These are phyloP conservation scores for Phytophthora ramorum DNA, from an alignment of 352 stramenopile species.

Conservation along the genomic window DNA sequence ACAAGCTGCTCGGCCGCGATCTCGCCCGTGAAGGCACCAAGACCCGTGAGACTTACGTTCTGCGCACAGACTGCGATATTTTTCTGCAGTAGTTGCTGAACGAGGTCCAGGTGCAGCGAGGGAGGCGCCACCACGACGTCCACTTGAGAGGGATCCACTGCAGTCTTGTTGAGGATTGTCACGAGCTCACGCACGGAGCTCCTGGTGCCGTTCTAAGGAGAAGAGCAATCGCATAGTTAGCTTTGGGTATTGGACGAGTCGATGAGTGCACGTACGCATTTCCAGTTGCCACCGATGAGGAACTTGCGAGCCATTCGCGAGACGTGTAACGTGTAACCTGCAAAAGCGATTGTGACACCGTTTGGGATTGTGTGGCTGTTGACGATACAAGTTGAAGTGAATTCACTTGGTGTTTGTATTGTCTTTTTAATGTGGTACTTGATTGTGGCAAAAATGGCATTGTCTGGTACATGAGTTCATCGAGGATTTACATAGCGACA, in stretches of 20 bases:
- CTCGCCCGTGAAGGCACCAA: slow-evolving; percentile 94
- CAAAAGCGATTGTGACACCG: background rate
- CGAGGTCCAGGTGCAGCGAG: slow-evolving; percentile 67
- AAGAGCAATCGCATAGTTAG: background rate
- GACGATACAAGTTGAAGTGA: slow-evolving; percentile 36
- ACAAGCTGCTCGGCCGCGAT: slow-evolving; percentile 92
- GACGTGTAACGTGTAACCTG: background rate
- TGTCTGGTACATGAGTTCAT: too few relatives aligned
- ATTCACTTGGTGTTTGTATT: slow-evolving; percentile 6
- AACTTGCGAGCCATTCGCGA: slow-evolving; percentile 68
- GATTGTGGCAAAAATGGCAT: background rate
- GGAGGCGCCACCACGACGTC: slow-evolving; percentile 87
- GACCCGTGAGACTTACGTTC: slow-evolving; percentile 85
- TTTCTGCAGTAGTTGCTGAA: slow-evolving; percentile 58
- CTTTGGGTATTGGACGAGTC: background rate
- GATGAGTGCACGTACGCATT: slow-evolving; percentile 75
- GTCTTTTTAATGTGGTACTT: slow-evolving; percentile 1
- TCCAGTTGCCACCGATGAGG: slow-evolving; percentile 96
- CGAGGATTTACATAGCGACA: too few relatives aligned
- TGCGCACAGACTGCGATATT: slow-evolving; percentile 79
- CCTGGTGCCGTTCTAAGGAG: slow-evolving; percentile 70
- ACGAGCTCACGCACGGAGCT: slow-evolving; percentile 89
- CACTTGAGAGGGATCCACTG: slow-evolving; percentile 61
- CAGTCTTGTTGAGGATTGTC: slow-evolving; percentile 83
- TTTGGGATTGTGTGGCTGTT: slow-evolving; percentile 14